phyloP scores from a whole-genome alignment of 441 rosid species.

The Populus hybrid region DNA sequence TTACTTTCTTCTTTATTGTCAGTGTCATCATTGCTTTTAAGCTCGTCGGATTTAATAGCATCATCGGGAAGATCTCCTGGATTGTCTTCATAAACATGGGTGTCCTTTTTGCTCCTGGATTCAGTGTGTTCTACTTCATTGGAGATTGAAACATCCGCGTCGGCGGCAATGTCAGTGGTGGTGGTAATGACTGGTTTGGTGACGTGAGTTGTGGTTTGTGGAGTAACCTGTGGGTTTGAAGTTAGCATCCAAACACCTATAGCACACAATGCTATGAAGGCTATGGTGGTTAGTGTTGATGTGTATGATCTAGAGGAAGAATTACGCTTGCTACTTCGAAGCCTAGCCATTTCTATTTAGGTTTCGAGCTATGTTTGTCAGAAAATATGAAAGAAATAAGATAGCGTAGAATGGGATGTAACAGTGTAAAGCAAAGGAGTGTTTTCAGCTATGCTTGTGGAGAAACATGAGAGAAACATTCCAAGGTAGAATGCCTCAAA shows the following conservation, averaged over 20 bases:
- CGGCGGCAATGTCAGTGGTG: background rate
- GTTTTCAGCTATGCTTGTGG: slow-evolving; percentile 37
- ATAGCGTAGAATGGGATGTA: background rate
- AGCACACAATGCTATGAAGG: slow-evolving; percentile 65
- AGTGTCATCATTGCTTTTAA: slow-evolving; percentile 14
- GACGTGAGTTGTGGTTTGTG: slow-evolving; percentile 37
- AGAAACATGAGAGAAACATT: slow-evolving; percentile 32
- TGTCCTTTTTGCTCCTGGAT: slow-evolving; percentile 21
- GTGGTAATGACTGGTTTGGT: background rate
- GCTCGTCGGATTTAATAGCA: slow-evolving; percentile 68
- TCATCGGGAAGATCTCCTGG: slow-evolving; percentile 87
- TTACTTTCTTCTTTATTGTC: background rate
- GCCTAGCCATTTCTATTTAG: slow-evolving; percentile 48
- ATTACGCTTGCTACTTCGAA: slow-evolving; percentile 54
- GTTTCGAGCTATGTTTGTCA: background rate
- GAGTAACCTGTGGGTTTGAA: slow-evolving; percentile 51
- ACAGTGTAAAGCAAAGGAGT: slow-evolving; percentile 16
- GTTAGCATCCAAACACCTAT: slow-evolving; percentile 84
- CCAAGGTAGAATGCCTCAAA: slow-evolving; percentile 42
- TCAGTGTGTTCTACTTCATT: background rate
- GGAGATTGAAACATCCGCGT: background rate
- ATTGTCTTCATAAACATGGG: slow-evolving; percentile 62
- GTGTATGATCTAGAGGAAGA: slow-evolving; percentile 50
- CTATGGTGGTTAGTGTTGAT: slow-evolving; percentile 64
- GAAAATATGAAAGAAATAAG: background rate